Percentiles rank a stretch among this genome's conserved stretches.
Conservation (phyloP, 805 yeast genomes). For the Myxozyma melibiosi region DNA sequence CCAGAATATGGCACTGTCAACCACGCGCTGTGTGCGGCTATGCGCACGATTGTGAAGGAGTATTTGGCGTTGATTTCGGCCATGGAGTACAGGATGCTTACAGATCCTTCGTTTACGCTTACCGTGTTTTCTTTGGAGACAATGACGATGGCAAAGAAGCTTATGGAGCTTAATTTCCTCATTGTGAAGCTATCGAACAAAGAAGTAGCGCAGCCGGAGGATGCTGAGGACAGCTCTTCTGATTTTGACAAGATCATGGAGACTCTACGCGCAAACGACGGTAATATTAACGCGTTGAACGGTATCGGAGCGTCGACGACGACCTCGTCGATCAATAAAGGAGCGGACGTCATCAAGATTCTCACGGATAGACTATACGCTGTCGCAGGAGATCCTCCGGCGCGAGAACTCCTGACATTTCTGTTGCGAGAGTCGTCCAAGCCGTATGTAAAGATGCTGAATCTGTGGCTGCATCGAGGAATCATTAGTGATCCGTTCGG, state of each 20-base stretch:
- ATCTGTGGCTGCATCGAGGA: slow-evolving; percentile 80
- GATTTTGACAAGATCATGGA: slow-evolving; percentile 49
- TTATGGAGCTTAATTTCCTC: slow-evolving; percentile 63
- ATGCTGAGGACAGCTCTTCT: slow-evolving; percentile 42
- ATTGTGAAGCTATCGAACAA: slow-evolving; percentile 48
- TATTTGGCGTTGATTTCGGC: slow-evolving; percentile 39
- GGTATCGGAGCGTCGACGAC: slow-evolving; percentile 31
- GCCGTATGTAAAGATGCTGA: slow-evolving; percentile 67
- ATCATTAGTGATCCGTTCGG: slow-evolving; percentile 72
- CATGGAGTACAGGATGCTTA: slow-evolving; percentile 58
- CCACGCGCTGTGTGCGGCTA: slow-evolving; percentile 68
- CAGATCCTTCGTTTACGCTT: slow-evolving; percentile 57
- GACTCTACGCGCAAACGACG: slow-evolving; percentile 43
- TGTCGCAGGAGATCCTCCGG: slow-evolving; percentile 65
- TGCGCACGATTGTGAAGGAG: slow-evolving; percentile 50
- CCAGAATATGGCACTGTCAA: slow-evolving; percentile 66
- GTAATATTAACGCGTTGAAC: slow-evolving; percentile 39
- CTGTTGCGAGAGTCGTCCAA: slow-evolving; percentile 62
- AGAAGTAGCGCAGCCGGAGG: slow-evolving; percentile 42
- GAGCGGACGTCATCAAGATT: slow-evolving; percentile 70
- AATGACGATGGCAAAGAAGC: slow-evolving; percentile 44
- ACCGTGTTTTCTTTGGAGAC: slow-evolving; percentile 59
- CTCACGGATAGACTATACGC: slow-evolving; percentile 60
- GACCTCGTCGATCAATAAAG: slow-evolving; percentile 50
- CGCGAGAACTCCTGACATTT: slow-evolving; percentile 53